Conservation (phyloP, 2,329 filamentous ascomycete species). For the Hirsutella rhossiliensis region DNA sequence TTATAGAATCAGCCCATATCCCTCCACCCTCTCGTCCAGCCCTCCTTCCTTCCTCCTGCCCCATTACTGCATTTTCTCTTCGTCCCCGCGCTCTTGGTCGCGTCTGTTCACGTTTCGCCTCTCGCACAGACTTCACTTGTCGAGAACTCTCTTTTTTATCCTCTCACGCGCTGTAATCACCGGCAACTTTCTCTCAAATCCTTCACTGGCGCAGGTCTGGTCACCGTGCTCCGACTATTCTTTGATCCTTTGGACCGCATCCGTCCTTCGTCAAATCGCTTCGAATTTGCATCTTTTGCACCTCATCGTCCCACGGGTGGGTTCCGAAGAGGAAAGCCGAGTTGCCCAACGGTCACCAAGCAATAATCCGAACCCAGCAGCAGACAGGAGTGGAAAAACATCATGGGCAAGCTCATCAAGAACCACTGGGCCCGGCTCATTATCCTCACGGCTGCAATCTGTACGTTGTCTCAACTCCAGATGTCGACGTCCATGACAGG, state of each 20-base stretch:
- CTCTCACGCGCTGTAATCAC: neutral
- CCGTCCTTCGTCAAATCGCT: neutral
- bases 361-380: neutral
- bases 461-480: slow-evolving; percentile 32
- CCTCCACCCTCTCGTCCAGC: neutral
- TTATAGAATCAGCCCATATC: slow-evolving; percentile 7
- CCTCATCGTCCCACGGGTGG: neutral
- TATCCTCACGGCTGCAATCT: slow-evolving; percentile 69
- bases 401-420: slow-evolving; percentile 97
- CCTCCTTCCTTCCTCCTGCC: neutral
- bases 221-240: neutral
- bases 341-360: neutral
- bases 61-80: neutral
- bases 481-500: neutral
- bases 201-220: neutral
- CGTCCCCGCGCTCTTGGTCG: slow-evolving; percentile 12
- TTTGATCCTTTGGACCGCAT: neutral
- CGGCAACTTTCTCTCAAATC: neutral
- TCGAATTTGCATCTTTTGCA: neutral
- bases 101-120: slow-evolving; percentile 1
- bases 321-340: neutral
- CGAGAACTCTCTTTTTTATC: slow-evolving; percentile 1
- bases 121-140: slow-evolving; percentile 3
- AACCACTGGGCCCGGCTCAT: slow-evolving; percentile 98
- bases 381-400: slow-evolving; percentile 9